Base-by-base conservation (phyloP, 139 green algal species). In the Chlamydomonas incerta region DNA sequence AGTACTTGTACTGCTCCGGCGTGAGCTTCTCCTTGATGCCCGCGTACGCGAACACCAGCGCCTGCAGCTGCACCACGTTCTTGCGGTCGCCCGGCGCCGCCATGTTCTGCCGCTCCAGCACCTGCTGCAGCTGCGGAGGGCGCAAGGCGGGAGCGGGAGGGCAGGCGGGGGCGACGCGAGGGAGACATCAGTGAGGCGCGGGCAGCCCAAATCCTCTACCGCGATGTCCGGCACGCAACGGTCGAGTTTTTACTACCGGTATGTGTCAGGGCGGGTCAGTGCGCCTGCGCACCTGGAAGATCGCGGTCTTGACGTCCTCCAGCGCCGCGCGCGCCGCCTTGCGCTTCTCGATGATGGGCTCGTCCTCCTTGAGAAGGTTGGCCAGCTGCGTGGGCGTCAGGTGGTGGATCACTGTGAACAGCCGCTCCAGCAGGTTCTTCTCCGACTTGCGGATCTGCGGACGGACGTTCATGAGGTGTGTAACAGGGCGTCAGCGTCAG, bases 391-490 rank as follows among this genome's bases (percentile, higher is more conserved):
- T 50, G 0, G 85, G 58, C 50, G 88, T 82, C 31, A 92, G 77
- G 82, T 90, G 76, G 75, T 92, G 89, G 77, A 92, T 90, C n/a
- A 90, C 86, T 10, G 76, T 87, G 86, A 94, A 94, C 23, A 94
- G 88, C 67, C 88, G 88, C 85, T 94, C 91, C 46, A 94, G 88
- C 83, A 94, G 87, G 87, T 92, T 92, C 84, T 93, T 94, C 89
- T 94, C 89, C 6, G 83, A 88, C 89, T 93, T 92, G 85, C 88
- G 88, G 70, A 92, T 90, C 88, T 91, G 87, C 21, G 46, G 33
- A 58, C 69, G 18, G 33, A 15, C 41, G 41, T n/a, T n/a, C n/a
- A n/a, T n/a, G n/a, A n/a, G n/a, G n/a, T n/a, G n/a, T n/a, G 31
- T 11, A 24, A 57, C 11, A 57, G 50, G 50, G 50, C 50, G 50